phyloP scores from a whole-genome alignment of 2,329 filamentous ascomycete genomes.

The Rhynchosporium graminicola region DNA sequence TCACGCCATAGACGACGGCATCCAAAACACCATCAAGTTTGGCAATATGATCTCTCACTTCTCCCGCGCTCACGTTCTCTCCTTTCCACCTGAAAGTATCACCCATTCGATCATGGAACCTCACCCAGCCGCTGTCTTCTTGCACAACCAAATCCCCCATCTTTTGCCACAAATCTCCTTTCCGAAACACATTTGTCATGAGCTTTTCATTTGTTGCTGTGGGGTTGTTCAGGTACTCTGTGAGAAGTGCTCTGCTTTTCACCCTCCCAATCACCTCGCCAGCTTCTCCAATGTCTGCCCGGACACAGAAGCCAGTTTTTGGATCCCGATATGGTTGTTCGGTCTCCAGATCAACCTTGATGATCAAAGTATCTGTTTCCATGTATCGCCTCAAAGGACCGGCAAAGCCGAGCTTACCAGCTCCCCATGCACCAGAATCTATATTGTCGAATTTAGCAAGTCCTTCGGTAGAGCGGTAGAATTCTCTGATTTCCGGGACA shows the following conservation, averaged over 20 bases:
- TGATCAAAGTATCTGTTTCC: constrained; percentile 46
- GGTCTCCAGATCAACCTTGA: constrained; percentile 42
- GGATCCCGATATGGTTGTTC: constrained; percentile 47
- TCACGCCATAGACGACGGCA: constrained; percentile 48
- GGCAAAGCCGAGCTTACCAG: constrained; percentile 47
- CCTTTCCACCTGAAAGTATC: constrained; percentile 57
- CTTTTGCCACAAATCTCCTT: constrained; percentile 48
- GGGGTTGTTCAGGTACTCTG: constrained; percentile 46
- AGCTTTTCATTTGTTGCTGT: constrained; percentile 48
- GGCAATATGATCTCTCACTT: constrained; percentile 48
- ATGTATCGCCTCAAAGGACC: constrained; percentile 45
- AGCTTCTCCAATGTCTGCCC: constrained; percentile 43
- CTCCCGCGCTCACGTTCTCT: constrained; percentile 50
- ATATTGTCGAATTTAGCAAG: constrained; percentile 49
- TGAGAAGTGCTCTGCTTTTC: constrained; percentile 43
- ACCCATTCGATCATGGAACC: constrained; percentile 51
- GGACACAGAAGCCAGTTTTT: constrained; percentile 47
- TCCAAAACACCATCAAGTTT: constrained; percentile 45
- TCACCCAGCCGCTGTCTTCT: constrained; percentile 46
- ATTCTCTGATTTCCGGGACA: constrained; percentile 49
- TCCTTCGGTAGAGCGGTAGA: constrained; percentile 51
- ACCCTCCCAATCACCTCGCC: constrained; percentile 49
- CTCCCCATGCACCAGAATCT: constrained; percentile 44
- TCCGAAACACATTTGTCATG: constrained; percentile 46
- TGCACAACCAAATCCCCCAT: constrained; percentile 48